Percentiles rank a stretch among this genome's conserved stretches.
Evolutionary conservation across 148 eudicot species (phyloP).

Genomic region (Heliosperma pusillum): DNA sequence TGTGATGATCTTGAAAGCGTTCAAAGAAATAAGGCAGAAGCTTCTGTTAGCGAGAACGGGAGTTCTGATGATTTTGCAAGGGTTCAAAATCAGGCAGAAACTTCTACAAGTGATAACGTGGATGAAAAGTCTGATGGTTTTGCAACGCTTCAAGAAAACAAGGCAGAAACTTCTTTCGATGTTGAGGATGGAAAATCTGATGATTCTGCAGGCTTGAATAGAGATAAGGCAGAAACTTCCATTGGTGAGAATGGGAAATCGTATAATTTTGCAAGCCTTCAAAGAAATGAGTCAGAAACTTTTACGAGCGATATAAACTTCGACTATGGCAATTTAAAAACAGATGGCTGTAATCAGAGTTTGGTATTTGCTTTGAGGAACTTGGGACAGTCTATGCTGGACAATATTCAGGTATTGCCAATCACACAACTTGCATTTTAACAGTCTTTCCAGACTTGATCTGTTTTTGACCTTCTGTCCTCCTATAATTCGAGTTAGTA

Average conservation of each 20-base stretch:
- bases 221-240: not conserved
- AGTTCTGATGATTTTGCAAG: not conserved
- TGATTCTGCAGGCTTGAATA: not conserved
- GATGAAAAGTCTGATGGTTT: not conserved
- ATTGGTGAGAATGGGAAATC: not conserved
- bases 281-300: conserved; percentile 25
- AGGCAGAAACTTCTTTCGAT: not conserved
- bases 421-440: not conserved
- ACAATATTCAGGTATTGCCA: conserved; percentile 79
- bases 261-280: conserved; percentile 23
- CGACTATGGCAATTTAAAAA: conserved; percentile 34
- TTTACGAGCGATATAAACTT: conserved; percentile 28
- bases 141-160: too few species aligned
- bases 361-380: conserved; percentile 54
- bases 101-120: not conserved
- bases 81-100: not conserved
- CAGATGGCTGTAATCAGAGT: conserved; percentile 60
- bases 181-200: conserved; percentile 36
- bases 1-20: conserved; percentile 21
- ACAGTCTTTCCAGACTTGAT: not conserved
- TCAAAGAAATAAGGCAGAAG: conserved; percentile 26
- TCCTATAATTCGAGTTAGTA: not conserved
- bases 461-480: not conserved
- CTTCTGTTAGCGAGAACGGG: conserved; percentile 27
- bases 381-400: conserved; percentile 86